phyloP scores from a whole-genome alignment of 345 rosid species.

The Corchorus olitorius region DNA sequence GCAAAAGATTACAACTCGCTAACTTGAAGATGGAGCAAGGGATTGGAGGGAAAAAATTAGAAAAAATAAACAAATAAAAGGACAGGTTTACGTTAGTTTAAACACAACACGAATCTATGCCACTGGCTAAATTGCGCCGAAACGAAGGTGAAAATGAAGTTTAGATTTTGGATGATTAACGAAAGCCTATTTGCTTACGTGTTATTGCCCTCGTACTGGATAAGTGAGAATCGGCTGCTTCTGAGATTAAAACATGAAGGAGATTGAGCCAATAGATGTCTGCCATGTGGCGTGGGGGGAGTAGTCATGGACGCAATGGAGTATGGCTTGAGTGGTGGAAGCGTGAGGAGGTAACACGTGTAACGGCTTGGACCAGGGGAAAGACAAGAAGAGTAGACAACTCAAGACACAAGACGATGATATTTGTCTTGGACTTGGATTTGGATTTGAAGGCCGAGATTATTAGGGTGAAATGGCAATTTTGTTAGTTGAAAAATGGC shows the following conservation, averaged over 20 bases:
- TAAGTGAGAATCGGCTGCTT: neutral
- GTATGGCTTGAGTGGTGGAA: neutral
- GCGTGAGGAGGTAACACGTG: neutral
- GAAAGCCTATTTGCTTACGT: neutral
- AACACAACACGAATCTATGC: neutral
- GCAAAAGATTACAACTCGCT: neutral
- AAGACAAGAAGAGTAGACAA: neutral
- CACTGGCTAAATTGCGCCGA: neutral
- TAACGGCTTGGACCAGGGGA: neutral
- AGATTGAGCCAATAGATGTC: neutral
- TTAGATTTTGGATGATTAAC: neutral
- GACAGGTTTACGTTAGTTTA: neutral
- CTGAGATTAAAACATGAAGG: neutral
- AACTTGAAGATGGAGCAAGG: slow-evolving; percentile 23
- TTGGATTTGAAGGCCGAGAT: neutral
- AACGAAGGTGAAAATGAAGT: neutral
- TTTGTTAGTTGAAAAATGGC: neutral
- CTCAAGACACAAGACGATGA: neutral
- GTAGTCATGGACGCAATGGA: neutral
- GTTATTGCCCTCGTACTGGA: no score
- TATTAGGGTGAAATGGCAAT: neutral
- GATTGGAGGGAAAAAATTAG: slow-evolving; percentile 9
- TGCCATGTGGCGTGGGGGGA: neutral
- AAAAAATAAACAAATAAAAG: neutral
- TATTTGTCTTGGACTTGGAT: neutral